These are phyloP conservation scores for Bruguiera hainesii DNA, from an alignment of 441 rosid genomes.

Conservation along the genomic window DNA sequence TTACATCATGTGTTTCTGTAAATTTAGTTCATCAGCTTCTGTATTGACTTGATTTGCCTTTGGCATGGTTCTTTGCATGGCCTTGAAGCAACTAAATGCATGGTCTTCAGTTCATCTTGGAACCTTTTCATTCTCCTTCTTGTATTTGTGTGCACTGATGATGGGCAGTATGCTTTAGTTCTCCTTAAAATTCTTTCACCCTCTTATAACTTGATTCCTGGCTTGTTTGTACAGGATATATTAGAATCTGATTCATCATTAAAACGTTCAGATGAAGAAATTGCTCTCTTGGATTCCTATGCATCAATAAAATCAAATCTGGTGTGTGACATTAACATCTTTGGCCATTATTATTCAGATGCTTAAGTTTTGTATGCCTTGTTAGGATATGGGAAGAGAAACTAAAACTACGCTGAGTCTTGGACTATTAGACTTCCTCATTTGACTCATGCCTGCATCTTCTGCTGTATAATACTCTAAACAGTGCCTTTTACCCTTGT, in stretches of 20 bases:
- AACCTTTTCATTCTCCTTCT: too few relatives aligned
- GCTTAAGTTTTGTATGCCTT: not conserved
- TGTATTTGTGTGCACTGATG: too few relatives aligned
- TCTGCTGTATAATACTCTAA: too few relatives aligned
- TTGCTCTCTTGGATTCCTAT: conserved; percentile 62
- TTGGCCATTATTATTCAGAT: not conserved
- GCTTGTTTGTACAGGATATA: conserved; percentile 50
- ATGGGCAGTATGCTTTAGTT: conserved; percentile 4
- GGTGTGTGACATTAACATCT: conserved; percentile 42
- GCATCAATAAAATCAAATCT: conserved; percentile 72
- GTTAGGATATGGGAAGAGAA: not conserved
- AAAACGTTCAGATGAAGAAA: conserved; percentile 68
- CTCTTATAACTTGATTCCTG: conserved; percentile 13
- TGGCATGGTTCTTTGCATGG: too few relatives aligned
- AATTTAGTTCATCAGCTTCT: too few relatives aligned
- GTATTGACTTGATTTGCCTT: too few relatives aligned
- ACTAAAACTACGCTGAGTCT: not conserved
- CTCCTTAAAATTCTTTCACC: not conserved
- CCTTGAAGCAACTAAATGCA: too few relatives aligned
- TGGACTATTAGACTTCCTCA: too few relatives aligned
- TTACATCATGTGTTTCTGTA: too few relatives aligned
- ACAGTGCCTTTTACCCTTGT: not conserved
- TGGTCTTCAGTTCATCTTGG: too few relatives aligned
- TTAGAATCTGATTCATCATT: conserved; percentile 60
- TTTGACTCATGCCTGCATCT: too few relatives aligned